Evolutionary conservation across 176 grass and related monocot genomes (phyloP).

Genomic region (Bolboschoenus planiculmis): DNA sequence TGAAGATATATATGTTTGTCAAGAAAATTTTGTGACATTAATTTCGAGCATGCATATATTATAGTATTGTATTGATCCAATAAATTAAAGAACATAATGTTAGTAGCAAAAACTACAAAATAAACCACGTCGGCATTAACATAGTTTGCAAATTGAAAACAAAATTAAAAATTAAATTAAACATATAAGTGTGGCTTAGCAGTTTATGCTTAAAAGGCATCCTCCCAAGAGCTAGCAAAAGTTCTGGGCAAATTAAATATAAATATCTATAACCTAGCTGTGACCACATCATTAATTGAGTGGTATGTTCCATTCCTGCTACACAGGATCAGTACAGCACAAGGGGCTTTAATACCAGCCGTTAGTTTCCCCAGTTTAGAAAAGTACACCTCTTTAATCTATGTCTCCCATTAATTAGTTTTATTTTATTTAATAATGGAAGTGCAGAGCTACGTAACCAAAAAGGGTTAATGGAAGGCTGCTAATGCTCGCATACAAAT

Average conservation of each 20-base stretch:
- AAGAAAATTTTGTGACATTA: no score
- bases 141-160: background rate
- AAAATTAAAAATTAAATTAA: no score
- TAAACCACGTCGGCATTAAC: background rate
- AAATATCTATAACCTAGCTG: no score
- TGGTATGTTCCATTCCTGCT: background rate
- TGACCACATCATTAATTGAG: background rate
- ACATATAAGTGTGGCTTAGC: background rate
- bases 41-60: no score
- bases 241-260: background rate
- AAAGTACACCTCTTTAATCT: background rate
- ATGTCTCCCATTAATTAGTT: background rate
- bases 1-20: background rate
- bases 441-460: background rate
- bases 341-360: background rate
- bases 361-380: background rate
- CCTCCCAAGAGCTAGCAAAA: background rate
- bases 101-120: background rate
- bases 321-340: background rate
- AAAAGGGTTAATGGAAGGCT: background rate
- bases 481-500: background rate
- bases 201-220: background rate
- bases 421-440: background rate
- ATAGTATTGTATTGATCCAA: no score
- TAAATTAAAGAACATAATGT: background rate